Conservation (phyloP, 208 protist species). For the Trypanosomatidae sp. region DNA sequence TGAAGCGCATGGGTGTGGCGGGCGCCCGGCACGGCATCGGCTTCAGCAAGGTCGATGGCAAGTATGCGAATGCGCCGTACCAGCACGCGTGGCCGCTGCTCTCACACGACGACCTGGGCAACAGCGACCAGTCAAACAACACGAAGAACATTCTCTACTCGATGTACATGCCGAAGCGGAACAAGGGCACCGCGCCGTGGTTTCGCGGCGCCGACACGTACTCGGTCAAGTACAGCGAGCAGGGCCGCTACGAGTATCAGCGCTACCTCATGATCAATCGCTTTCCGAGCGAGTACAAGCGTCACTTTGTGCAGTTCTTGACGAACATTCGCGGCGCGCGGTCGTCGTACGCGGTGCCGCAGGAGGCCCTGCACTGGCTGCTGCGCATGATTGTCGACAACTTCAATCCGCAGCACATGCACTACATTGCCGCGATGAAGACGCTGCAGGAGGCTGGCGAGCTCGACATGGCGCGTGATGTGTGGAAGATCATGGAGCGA, state of each 20-base stretch:
- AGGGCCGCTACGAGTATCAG: constrained; percentile 87
- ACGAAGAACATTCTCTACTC: constrained; percentile 83
- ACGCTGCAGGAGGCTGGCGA: constrained; percentile 59
- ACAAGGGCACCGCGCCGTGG: constrained; percentile 86
- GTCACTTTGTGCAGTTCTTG: constrained; percentile 76
- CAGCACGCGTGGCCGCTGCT: constrained; percentile 85
- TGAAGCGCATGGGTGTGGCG: constrained; percentile 73
- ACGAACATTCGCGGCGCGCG: constrained; percentile 42
- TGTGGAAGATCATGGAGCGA: constrained; percentile 89
- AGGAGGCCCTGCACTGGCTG: constrained; percentile 89
- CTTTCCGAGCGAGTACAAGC: constrained; percentile 87
- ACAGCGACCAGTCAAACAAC: constrained; percentile 84
- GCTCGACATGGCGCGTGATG: constrained; percentile 82
- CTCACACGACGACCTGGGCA: constrained; percentile 80
- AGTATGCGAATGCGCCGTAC: constrained; percentile 75
- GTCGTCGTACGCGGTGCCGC: constrained; percentile 26
- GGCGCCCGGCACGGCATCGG: constrained; percentile 22
- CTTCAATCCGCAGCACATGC: constrained; percentile 87
- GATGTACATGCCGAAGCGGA: constrained; percentile 87
- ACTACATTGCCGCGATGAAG: constrained; percentile 84
- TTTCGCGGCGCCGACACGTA: constrained; percentile 87
- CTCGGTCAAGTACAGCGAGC: constrained; percentile 86
- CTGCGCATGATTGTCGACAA: constrained; percentile 89
- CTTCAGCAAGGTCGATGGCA: constrained; percentile 57
- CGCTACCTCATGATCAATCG: constrained; percentile 87